phyloP scores from a whole-genome alignment of 352 stramenopile species.

The Phytopythium mirpurense region DNA sequence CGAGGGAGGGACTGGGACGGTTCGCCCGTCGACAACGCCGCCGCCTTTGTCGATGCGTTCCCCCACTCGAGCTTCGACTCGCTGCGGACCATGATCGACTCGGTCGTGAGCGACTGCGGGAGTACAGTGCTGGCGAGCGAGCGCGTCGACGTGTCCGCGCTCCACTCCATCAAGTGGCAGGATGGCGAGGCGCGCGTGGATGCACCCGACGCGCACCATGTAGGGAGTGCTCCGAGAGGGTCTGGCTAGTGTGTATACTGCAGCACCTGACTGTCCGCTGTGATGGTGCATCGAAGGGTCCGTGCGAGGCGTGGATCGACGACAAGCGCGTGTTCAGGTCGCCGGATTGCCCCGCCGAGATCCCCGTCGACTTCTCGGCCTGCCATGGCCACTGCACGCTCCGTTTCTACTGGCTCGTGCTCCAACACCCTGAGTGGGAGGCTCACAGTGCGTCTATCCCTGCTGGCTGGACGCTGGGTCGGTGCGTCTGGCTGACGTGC shows the following conservation, averaged over 20 bases:
- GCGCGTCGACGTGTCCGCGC: conserved; percentile 25
- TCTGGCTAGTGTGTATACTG: no score
- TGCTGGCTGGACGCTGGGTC: no score
- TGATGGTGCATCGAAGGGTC: conserved; percentile 12
- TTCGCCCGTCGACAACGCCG: conserved; percentile 18
- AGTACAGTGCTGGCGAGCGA: conserved; percentile 11
- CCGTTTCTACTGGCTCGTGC: conserved; percentile 55
- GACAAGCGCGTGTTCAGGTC: conserved; percentile 28
- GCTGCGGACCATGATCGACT: conserved; percentile 31
- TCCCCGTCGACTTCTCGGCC: conserved; percentile 44
- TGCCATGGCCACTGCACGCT: conserved; percentile 47
- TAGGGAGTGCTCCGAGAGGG: background rate
- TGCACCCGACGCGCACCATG: conserved; percentile 39
- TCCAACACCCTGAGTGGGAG: conserved; percentile 50
- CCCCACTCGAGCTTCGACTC: conserved; percentile 25
- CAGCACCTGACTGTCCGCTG: background rate
- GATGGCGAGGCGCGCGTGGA: conserved; percentile 34
- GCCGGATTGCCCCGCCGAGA: conserved; percentile 34
- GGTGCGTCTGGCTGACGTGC: no score
- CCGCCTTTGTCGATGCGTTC: conserved; percentile 23
- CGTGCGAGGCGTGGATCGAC: conserved; percentile 46
- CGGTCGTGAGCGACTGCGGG: conserved; percentile 17
- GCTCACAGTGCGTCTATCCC: conserved; percentile 32
- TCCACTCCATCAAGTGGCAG: conserved; percentile 39
- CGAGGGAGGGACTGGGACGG: conserved; percentile 23